Evolutionary conservation across 1,139 yeast species (phyloP).

Genomic region (Yamadazyma atlantica): DNA sequence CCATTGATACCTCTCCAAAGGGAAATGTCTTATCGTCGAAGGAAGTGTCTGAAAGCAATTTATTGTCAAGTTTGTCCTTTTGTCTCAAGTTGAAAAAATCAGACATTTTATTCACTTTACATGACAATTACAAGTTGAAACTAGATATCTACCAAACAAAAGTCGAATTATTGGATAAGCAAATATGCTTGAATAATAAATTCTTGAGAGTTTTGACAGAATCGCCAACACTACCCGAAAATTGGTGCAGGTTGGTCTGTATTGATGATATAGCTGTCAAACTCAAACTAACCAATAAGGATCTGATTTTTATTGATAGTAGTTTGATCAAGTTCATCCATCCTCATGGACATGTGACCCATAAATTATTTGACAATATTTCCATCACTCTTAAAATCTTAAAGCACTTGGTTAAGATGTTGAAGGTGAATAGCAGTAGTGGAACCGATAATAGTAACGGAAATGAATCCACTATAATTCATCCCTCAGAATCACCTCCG

Average conservation of each 20-base stretch:
- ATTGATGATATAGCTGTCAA: conserved; percentile 34
- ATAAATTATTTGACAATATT: conserved; percentile 60
- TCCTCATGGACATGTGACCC: conserved; percentile 57
- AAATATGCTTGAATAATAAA: conserved; percentile 25
- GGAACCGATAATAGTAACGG: conserved; percentile 5
- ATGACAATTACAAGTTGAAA: conserved; percentile 49
- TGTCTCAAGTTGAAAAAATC: conserved; percentile 22
- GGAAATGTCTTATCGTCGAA: neutral
- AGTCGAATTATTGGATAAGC: conserved; percentile 18
- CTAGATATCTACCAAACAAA: conserved; percentile 39
- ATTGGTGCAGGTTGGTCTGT: conserved; percentile 54
- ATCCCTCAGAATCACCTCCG: conserved; percentile 43
- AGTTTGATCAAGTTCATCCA: conserved; percentile 36
- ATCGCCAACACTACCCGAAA: conserved; percentile 47
- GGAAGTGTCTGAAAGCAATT: neutral
- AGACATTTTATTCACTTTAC: conserved; percentile 30
- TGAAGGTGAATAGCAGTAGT: conserved; percentile 29
- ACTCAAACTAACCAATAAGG: conserved; percentile 17
- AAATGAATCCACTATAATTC: conserved; percentile 21
- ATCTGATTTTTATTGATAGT: conserved; percentile 11
- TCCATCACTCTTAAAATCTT: conserved; percentile 53
- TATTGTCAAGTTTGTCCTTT: neutral
- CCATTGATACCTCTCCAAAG: conserved; percentile 9
- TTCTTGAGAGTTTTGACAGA: conserved; percentile 52
- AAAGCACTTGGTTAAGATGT: conserved; percentile 51